A percentile compares a stretch with the other conserved stretches of the same genome.
Evolutionary conservation across 2,329 filamentous ascomycete species (phyloP).

Genomic region (Phialocephala sp.): DNA sequence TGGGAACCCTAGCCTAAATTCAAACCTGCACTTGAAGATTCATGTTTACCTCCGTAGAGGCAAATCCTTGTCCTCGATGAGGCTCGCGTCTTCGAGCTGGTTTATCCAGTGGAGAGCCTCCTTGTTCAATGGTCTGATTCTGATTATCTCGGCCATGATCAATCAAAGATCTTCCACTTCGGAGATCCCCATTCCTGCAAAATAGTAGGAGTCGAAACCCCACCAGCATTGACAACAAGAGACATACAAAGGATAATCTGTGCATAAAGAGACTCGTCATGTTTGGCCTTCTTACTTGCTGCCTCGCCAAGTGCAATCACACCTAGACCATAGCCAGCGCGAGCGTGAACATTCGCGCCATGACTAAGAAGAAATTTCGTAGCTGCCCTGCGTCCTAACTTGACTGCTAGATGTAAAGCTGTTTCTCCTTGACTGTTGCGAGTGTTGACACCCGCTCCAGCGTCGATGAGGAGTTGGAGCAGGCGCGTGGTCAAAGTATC

Average conservation of each 20-base stretch:
- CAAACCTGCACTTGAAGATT: too few relatives aligned
- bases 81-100: too few relatives aligned
- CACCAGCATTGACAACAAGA: constrained; percentile 9
- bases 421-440: constrained; percentile 23
- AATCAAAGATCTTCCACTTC: too few relatives aligned
- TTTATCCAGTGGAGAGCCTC: too few relatives aligned
- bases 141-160: too few relatives aligned
- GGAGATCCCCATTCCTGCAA: constrained; percentile 10
- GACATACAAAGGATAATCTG: constrained; percentile 16
- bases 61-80: too few relatives aligned
- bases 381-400: neutral
- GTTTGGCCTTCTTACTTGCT: neutral
- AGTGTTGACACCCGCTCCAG: constrained; percentile 9
- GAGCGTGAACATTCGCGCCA: constrained; percentile 14
- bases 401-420: constrained; percentile 20
- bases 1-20: too few relatives aligned
- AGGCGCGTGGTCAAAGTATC: neutral
- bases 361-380: constrained; percentile 10
- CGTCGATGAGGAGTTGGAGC: neutral
- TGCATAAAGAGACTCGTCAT: constrained; percentile 3
- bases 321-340: neutral
- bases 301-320: neutral
- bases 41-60: too few relatives aligned
- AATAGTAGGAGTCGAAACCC: constrained; percentile 8
- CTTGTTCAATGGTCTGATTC: too few relatives aligned